phyloP scores from a whole-genome alignment of 2,329 filamentous ascomycete species.

The Tolypocladium ophioglossoides region DNA sequence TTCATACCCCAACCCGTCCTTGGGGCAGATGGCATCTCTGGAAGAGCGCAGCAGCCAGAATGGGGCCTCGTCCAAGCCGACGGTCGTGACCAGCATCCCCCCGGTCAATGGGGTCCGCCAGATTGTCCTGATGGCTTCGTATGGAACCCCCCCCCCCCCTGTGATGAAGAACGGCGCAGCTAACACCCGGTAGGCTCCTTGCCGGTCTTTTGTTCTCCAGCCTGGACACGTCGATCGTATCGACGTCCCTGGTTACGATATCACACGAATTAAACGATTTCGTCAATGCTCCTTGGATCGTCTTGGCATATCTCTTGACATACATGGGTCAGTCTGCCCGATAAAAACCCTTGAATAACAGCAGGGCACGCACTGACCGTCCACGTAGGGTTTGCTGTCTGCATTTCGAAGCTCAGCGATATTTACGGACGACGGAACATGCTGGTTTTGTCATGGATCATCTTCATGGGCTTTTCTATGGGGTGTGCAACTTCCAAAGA shows the following conservation, averaged over 20 bases:
- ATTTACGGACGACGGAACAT: constrained; percentile 45
- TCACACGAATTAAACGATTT: constrained; percentile 41
- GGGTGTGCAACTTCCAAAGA: constrained; percentile 38
- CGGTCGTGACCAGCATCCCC: not conserved
- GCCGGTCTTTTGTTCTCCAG: constrained; percentile 45
- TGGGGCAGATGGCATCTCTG: constrained; percentile 9
- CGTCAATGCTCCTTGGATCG: constrained; percentile 41
- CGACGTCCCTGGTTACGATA: constrained; percentile 46
- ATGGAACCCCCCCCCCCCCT: not conserved
- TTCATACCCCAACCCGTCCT: constrained; percentile 13
- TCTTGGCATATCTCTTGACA: constrained; percentile 44
- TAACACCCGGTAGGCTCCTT: constrained; percentile 30
- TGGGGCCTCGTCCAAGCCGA: not conserved
- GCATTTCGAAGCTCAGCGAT: constrained; percentile 48
- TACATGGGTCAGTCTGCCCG: constrained; percentile 35
- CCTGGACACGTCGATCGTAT: constrained; percentile 47
- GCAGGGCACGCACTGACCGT: constrained; percentile 5
- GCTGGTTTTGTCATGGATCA: constrained; percentile 38
- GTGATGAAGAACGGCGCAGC: not conserved
- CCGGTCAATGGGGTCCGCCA: constrained; percentile 12
- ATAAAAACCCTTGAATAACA: not conserved
- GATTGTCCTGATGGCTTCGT: constrained; percentile 25
- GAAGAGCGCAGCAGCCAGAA: not conserved
- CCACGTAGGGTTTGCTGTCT: constrained; percentile 39
- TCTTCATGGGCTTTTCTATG: constrained; percentile 45